Percentiles rank a stretch among this genome's conserved stretches.
Conservation (phyloP, 768 basidiomycete species). For the Mycena crocata region DNA sequence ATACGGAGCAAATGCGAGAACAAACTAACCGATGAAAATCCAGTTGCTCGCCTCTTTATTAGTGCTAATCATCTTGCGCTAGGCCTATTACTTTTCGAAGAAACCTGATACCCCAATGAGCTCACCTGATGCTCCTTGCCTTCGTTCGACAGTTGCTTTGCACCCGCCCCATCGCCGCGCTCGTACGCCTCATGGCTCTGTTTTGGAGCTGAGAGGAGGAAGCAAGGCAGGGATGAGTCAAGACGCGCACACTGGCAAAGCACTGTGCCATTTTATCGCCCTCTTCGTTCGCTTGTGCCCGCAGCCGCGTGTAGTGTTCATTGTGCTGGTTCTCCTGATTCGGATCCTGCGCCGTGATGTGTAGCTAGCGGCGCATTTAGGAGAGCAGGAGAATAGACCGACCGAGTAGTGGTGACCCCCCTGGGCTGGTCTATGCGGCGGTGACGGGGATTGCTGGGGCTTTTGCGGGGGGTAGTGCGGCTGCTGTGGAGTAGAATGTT, state of each 20-base stretch:
- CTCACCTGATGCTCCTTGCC: constrained; percentile 80
- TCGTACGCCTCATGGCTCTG: constrained; percentile 82
- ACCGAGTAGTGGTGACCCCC: constrained; percentile 5
- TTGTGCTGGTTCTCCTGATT: constrained; percentile 77
- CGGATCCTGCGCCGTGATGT: constrained; percentile 46
- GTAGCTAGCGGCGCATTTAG: background rate
- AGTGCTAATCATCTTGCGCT: constrained; percentile 73
- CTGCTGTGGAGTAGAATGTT: background rate
- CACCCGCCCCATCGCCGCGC: constrained; percentile 77
- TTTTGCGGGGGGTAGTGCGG: background rate
- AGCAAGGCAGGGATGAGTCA: too few relatives aligned
- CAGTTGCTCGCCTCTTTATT: constrained; percentile 88
- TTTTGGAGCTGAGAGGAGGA: too few relatives aligned
- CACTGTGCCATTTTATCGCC: constrained; percentile 82
- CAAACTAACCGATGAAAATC: constrained; percentile 80
- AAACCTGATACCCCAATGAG: background rate
- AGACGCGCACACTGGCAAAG: too few relatives aligned
- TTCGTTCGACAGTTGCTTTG: constrained; percentile 84
- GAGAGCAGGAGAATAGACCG: background rate
- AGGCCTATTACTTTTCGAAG: too few relatives aligned
- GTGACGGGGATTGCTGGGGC: background rate
- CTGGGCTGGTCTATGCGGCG: constrained; percentile 5
- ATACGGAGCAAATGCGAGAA: constrained; percentile 7
- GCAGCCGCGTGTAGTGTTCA: constrained; percentile 73
- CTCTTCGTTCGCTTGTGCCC: constrained; percentile 81